Evolutionary conservation across 169 alveolate species (phyloP), one percentile per base, ranked within the genome.

Genomic region (Plasmodium chabaudi): DNA sequence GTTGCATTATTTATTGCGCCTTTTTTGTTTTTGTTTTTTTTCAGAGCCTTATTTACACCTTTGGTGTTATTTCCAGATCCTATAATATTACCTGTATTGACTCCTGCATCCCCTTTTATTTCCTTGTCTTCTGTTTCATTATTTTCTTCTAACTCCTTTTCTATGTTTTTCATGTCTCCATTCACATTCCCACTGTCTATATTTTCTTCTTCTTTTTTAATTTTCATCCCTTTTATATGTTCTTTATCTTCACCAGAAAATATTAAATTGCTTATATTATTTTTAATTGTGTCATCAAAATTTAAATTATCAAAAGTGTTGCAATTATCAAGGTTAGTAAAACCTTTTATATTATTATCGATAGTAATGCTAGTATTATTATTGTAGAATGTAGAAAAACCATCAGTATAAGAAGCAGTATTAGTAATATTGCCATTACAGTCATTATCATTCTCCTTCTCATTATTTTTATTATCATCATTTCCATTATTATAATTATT

Each of bases 11-110:
- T 71, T 19, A 67, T 44, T 3, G 12, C 55, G 34, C 68, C 42
- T 23, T 77, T 53, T n/a, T 77, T 65, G 23, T 77, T 77, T 53
- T 77, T 77, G 57, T 64, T 64, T 49, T 72, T 72, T 53, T 72
- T 72, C 27, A 57, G 49, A 13, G 44, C 17, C 51, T 57, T 72
- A 19, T 72, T 72, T 46, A 55, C 34, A 1, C 65, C 27, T 49
- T 72, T 72, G 13, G 19, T 21, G 10, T 27, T 19, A 59, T 42
- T 72, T 19, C 51, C 87, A 5, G 42, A 27, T 15, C 27, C 15
- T 9, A 49, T 15, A 19, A 6, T 68, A 44, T 27, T 39, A 71
- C 27, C 53, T 51, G 19, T 56, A 46, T 53, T 47, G 7, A 13
- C 9, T 2, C 42, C 51, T 23, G 12, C 87, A 13, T 56, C 61